phyloP scores from a whole-genome alignment of 139 green algal genomes.

The Pleodorina starrii region DNA sequence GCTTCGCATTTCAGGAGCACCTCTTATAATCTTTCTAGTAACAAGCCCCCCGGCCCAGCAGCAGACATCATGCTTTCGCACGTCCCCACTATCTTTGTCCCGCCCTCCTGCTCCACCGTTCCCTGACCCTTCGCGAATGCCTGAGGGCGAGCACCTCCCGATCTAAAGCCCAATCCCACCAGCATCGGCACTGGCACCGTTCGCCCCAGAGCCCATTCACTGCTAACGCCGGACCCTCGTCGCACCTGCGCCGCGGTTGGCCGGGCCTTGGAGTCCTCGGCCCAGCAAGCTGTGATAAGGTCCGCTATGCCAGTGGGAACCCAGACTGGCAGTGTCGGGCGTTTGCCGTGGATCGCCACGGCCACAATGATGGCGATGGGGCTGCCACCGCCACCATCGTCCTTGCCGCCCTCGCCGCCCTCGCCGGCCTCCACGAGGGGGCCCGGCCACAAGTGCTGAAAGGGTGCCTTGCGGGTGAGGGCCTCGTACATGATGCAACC shows the following conservation, averaged over 20 bases:
- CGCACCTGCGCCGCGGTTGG: conserved; percentile 72
- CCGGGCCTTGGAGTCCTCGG: conserved; percentile 72
- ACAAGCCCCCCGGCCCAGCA: too few species aligned
- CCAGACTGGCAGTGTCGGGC: conserved; percentile 59
- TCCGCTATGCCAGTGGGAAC: conserved; percentile 46
- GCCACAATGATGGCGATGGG: conserved; percentile 72
- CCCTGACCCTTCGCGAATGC: too few species aligned
- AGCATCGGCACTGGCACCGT: too few species aligned
- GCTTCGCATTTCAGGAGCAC: too few species aligned
- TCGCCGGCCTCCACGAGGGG: neutral
- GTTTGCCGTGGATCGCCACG: conserved; percentile 68
- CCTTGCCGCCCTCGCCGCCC: neutral
- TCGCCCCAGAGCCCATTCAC: too few species aligned
- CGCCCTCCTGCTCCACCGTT: too few species aligned
- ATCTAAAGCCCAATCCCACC: too few species aligned
- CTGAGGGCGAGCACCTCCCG: too few species aligned
- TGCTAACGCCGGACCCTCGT: too few species aligned
- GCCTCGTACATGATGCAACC: conserved; percentile 79
- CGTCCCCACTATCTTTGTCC: too few species aligned
- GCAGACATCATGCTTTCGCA: too few species aligned
- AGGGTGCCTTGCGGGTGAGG: conserved; percentile 6
- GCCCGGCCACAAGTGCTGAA: neutral
- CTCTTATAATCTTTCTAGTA: too few species aligned
- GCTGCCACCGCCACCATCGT: neutral
- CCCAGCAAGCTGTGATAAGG: conserved; percentile 60